Base-by-base conservation (phyloP, 2,329 filamentous ascomycete species). In the Monosporascus cannonballus region DNA sequence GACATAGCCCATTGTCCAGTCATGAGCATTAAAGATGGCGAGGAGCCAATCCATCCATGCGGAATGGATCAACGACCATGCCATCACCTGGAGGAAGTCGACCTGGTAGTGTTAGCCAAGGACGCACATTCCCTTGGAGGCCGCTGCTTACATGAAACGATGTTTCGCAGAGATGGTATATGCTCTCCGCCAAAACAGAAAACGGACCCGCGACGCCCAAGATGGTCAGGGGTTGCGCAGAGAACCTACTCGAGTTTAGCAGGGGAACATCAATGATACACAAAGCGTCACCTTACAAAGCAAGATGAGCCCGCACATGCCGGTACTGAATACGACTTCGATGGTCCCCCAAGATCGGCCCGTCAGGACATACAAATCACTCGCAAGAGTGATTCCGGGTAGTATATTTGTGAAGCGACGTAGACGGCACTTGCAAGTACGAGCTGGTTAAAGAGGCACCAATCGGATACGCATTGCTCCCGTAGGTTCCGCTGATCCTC, bases 1-100 rank as follows among this genome's bases (percentile, higher is more conserved):
- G 48, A 87, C 84, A 65, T 86, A 86, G 59, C 80, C 75, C 84
- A 86, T 87, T 0, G 83, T 86, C 80, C 82, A 86, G 66, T 86
- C 83, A 61, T 86, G 83, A 4, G 83, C 83, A 65, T 86, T 86
- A 67, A 86, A 79, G 49, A 85, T 77, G 51, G 83, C 83, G 14
- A 87, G 72, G 3, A 86, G 67, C 58, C 78, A 79, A 61, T 85
- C 81, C 74, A 86, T 79, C 84, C 84, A 87, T 7, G 74, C 79
- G 6, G 83, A 74, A 63, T 87, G 83, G 49, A 86, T 83, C 37
- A 85, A 73, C 2, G 80, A 77, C 83, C 83, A 87, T 2, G 84
- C 81, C 81, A 86, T 86, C 63, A 86, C 80, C 1, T 80, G 76
- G n/a, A 87, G 71, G 63, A 85, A 87, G 20, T 79, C 72, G 49